A percentile compares a stretch with the other conserved stretches of the same genome.
These are phyloP conservation scores for Hyaloscypha variabilis DNA, from an alignment of 495 filamentous ascomycete species.

Conservation along the genomic window DNA sequence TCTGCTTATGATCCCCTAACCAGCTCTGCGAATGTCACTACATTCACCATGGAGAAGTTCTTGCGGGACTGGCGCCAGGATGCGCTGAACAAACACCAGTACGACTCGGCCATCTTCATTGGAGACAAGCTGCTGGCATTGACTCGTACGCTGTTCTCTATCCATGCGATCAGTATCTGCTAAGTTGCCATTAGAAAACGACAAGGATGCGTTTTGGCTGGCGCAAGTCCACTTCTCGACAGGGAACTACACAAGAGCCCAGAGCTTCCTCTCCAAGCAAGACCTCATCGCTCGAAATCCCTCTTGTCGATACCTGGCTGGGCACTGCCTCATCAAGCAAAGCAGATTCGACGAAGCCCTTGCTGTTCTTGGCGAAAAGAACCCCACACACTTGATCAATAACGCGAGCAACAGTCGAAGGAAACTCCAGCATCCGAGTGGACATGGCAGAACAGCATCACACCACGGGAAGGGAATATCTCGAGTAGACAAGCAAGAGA, in stretches of 20 bases:
- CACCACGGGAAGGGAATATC: slow-evolving; percentile 36
- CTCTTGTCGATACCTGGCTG: slow-evolving; percentile 88
- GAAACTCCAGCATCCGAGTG: slow-evolving; percentile 49
- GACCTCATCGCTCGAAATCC: slow-evolving; percentile 80
- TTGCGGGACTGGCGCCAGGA: slow-evolving; percentile 92
- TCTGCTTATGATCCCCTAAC: neutral
- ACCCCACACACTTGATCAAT: slow-evolving; percentile 81
- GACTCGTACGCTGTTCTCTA: slow-evolving; percentile 64
- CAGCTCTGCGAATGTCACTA: slow-evolving; percentile 12
- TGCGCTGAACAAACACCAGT: slow-evolving; percentile 89
- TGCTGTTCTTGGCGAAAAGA: slow-evolving; percentile 85
- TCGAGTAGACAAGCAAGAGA: slow-evolving; percentile 55
- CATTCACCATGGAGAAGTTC: slow-evolving; percentile 76
- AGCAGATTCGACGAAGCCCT: slow-evolving; percentile 87
- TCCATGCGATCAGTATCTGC: slow-evolving; percentile 28
- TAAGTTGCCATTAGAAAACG: slow-evolving; percentile 61
- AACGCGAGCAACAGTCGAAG: slow-evolving; percentile 64
- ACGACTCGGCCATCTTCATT: slow-evolving; percentile 94
- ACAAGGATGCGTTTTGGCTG: slow-evolving; percentile 90
- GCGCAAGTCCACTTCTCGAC: slow-evolving; percentile 93
- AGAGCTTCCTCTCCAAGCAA: slow-evolving; percentile 81
- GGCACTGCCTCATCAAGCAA: slow-evolving; percentile 91
- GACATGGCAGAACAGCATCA: slow-evolving; percentile 35
- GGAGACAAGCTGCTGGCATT: slow-evolving; percentile 95
- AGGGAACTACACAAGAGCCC: slow-evolving; percentile 88